phyloP scores from a whole-genome alignment of 352 stramenopile species.

The Globisporangium paddicum region DNA sequence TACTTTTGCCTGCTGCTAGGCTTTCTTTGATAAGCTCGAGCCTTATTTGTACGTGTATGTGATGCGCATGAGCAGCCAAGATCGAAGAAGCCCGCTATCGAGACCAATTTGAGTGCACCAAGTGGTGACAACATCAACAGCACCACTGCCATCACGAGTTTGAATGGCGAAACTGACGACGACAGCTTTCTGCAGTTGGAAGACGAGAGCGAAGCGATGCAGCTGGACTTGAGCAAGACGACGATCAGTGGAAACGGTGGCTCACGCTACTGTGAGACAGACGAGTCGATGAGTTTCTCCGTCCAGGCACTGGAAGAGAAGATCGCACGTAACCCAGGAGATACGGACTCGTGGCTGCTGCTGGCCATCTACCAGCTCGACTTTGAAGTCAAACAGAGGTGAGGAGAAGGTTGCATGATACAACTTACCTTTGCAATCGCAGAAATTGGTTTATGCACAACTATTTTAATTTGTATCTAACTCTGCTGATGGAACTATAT shows the following conservation, averaged over 20 bases:
- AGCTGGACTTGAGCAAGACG: background rate
- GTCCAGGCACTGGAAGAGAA: slow-evolving; percentile 22
- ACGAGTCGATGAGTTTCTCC: slow-evolving; percentile 11
- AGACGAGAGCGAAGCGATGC: background rate
- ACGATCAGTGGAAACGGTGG: background rate
- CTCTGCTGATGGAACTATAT: background rate
- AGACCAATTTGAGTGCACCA: background rate
- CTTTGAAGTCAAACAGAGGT: slow-evolving; percentile 31
- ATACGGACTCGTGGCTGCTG: slow-evolving; percentile 40
- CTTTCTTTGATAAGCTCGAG: too few relatives aligned
- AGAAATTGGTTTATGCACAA: background rate
- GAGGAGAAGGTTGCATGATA: background rate
- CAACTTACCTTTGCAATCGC: background rate
- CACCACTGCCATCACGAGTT: background rate
- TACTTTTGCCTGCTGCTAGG: background rate
- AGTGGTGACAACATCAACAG: background rate
- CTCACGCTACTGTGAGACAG: slow-evolving; percentile 31
- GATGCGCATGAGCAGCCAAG: background rate
- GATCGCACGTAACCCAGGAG: slow-evolving; percentile 22
- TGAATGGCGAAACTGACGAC: background rate
- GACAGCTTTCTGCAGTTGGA: slow-evolving; percentile 12
- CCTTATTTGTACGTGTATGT: background rate
- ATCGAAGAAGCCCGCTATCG: background rate
- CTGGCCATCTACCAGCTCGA: slow-evolving; percentile 47
- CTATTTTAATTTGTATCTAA: background rate